These are phyloP conservation scores for Chrysoporthe austroafricana DNA, from an alignment of 2,329 filamentous ascomycete genomes.

Conservation along the genomic window DNA sequence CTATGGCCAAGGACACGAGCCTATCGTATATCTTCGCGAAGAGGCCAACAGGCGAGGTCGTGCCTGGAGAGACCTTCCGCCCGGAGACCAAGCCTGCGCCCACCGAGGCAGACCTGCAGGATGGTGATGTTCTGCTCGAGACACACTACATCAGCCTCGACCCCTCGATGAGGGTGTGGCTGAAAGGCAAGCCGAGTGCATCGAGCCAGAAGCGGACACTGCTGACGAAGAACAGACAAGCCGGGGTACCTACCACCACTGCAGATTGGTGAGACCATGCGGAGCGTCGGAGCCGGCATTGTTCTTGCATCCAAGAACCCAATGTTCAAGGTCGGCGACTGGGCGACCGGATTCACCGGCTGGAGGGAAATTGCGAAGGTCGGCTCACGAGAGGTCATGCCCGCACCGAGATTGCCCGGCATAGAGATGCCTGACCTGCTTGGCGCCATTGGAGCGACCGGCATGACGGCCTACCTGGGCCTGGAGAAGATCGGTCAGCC, in stretches of 20 bases:
- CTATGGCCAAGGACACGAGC: slow-evolving; percentile 26
- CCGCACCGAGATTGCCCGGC: slow-evolving; percentile 33
- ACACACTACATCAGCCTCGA: slow-evolving; percentile 62
- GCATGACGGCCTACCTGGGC: slow-evolving; percentile 69
- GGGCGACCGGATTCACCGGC: slow-evolving; percentile 54
- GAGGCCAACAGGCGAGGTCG: slow-evolving; percentile 62
- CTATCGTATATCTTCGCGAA: slow-evolving; percentile 57
- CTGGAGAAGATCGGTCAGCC: slow-evolving; percentile 65
- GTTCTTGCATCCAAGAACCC: slow-evolving; percentile 53
- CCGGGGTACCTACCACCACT: slow-evolving; percentile 63
- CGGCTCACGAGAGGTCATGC: slow-evolving; percentile 47
- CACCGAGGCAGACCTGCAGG: slow-evolving; percentile 49
- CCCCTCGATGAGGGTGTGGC: slow-evolving; percentile 67
- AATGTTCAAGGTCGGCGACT: slow-evolving; percentile 52
- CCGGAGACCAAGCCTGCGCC: slow-evolving; percentile 55
- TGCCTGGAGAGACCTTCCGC: slow-evolving; percentile 68
- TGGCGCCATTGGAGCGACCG: slow-evolving; percentile 61
- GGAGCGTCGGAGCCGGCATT: slow-evolving; percentile 57
- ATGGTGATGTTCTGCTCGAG: slow-evolving; percentile 57
- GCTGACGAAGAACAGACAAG: slow-evolving; percentile 20
- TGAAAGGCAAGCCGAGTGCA: slow-evolving; percentile 45
- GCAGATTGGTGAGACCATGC: slow-evolving; percentile 63
- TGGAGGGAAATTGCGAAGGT: slow-evolving; percentile 62
- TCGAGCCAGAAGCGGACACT: not conserved
- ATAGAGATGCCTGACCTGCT: slow-evolving; percentile 54